phyloP scores from a whole-genome alignment of 495 filamentous ascomycete species.

The Talaromyces liani region DNA sequence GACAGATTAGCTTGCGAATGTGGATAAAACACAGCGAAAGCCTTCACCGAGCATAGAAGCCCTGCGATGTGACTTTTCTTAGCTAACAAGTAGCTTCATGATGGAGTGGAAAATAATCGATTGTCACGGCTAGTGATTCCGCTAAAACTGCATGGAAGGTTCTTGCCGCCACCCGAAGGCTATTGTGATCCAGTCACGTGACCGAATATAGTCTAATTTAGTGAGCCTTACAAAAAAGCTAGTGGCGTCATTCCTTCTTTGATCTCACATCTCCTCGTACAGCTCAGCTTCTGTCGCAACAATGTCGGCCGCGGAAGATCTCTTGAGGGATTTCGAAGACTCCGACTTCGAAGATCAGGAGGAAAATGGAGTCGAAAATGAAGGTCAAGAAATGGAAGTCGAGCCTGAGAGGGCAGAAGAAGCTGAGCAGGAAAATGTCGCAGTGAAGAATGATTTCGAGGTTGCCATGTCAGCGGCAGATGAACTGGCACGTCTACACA shows the following conservation, averaged over 20 bases:
- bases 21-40: background rate
- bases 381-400: conserved; percentile 19
- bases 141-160: background rate
- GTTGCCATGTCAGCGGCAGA: conserved; percentile 86
- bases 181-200: background rate
- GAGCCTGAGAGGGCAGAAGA: conserved; percentile 22
- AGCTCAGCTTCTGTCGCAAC: conserved; percentile 9
- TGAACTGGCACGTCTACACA: conserved; percentile 89
- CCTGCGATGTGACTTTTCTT: background rate
- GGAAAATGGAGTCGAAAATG: conserved; percentile 12
- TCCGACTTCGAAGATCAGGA: conserved; percentile 17
- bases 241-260: conserved; percentile 5
- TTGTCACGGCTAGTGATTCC: background rate
- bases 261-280: background rate
- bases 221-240: background rate
- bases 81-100: background rate
- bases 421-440: conserved; percentile 16
- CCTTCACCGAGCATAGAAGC: conserved; percentile 1
- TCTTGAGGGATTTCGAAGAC: conserved; percentile 38
- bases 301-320: conserved; percentile 41
- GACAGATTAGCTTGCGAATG: background rate
- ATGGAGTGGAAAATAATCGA: background rate
- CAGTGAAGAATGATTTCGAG: conserved; percentile 75
- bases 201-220: background rate
- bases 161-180: background rate